These are phyloP conservation scores for Pestalotiopsis sp. DNA, from an alignment of 2,329 filamentous ascomycete genomes.

Conservation along the genomic window DNA sequence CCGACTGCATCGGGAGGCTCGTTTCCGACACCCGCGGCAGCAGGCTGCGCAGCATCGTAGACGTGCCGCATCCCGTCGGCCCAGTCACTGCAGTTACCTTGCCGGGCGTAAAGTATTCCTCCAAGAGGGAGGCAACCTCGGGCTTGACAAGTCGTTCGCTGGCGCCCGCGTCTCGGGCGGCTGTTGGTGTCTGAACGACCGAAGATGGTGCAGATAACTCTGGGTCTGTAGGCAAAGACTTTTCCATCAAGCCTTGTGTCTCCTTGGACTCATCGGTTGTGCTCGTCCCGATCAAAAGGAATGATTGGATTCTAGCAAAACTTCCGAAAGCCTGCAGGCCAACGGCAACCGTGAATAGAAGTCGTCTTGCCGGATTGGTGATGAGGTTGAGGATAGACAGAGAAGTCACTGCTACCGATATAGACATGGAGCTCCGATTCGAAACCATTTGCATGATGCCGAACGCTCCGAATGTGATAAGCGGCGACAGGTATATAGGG, in stretches of 20 bases:
- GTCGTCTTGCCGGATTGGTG: background rate
- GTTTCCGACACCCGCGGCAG: background rate
- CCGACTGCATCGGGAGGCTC: background rate
- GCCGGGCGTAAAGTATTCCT: background rate
- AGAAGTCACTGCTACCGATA: slow-evolving; percentile 7
- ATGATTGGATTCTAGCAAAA: slow-evolving; percentile 7
- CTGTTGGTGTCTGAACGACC: background rate
- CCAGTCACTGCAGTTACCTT: background rate
- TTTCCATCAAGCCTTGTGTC: background rate
- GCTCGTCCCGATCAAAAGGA: background rate
- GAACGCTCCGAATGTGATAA: slow-evolving; percentile 10
- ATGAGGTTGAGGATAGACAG: slow-evolving; percentile 14
- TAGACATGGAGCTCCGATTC: background rate
- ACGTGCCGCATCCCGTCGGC: background rate
- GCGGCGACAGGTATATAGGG: background rate
- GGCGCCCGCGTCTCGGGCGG: background rate
- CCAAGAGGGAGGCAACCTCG: background rate
- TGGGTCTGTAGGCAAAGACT: background rate
- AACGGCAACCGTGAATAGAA: slow-evolving; percentile 2
- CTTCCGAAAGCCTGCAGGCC: slow-evolving; percentile 5
- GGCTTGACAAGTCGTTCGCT: background rate
- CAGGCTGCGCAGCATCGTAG: background rate
- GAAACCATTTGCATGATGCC: slow-evolving; percentile 12
- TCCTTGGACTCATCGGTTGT: background rate
- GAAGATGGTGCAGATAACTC: background rate